Conservation (phyloP, 2,329 filamentous ascomycete species). For the Clonostachys solani region DNA sequence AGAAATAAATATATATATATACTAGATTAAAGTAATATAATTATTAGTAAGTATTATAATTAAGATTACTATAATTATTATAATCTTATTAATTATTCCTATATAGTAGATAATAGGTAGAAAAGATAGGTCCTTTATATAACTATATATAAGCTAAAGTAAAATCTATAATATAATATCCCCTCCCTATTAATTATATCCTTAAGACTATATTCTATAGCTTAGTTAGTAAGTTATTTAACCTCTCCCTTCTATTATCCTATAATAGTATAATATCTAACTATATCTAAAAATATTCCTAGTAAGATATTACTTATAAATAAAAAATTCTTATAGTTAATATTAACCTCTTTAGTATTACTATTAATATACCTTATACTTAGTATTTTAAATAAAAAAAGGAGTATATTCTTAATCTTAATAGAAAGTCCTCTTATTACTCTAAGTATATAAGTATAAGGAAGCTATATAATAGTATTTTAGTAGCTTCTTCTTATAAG, state of each 20-base stretch:
- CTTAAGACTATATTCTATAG: not conserved
- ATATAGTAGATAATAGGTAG: too few relatives aligned
- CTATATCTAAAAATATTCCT: not conserved
- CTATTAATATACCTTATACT: not conserved
- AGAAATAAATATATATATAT: too few relatives aligned
- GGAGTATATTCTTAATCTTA: not conserved
- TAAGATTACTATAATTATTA: too few relatives aligned
- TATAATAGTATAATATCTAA: too few relatives aligned
- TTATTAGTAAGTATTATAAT: too few relatives aligned
- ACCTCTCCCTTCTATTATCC: not conserved
- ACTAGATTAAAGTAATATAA: too few relatives aligned
- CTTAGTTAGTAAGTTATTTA: not conserved
- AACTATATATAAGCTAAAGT: not conserved
- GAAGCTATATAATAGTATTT: not conserved
- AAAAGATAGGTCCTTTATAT: too few relatives aligned
- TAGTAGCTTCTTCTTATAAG: not conserved
- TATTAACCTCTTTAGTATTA: not conserved
- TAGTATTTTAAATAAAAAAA: not conserved
- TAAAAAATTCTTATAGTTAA: too few relatives aligned
- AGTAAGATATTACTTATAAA: not conserved
- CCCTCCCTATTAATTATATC: not conserved
- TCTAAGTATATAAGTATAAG: not conserved
- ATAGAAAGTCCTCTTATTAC: not conserved
- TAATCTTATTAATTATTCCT: too few relatives aligned
- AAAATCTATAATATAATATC: conserved; percentile 2